Base-by-base conservation (phyloP, 148 eudicot species). In the Gaultheria prostrata region DNA sequence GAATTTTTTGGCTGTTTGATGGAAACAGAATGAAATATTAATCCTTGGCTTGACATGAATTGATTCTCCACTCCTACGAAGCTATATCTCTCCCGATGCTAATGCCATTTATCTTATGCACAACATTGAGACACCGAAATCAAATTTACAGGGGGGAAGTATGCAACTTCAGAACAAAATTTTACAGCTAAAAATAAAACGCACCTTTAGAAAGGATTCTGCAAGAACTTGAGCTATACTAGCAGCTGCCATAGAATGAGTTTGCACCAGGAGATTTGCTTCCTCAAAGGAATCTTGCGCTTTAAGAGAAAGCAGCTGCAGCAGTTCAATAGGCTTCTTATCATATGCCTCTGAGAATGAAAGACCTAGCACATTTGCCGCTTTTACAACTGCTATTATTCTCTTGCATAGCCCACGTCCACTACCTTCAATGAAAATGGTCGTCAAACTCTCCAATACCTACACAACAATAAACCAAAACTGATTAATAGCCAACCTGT, bases 281-380 rank as follows among this genome's bases (percentile, higher is more conserved):
- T 96, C 98, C 63, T 94, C 94, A 79, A 92, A 96, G 46, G 99
- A 96, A 85, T 96, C 99, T 88, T 96, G 99, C 32, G 98, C 99
- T 90, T 94, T 96, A 82, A 96, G 99, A 88, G 99, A 93, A 82
- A 96, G 95, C 89, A 96, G 86, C 87, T 96, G 99, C 82, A 96
- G 85, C 79, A 94, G 87, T 84, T 94, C 98, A 83, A 92, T 87
- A 50, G 99, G 98, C 86, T 92, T 93, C 89, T 93, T 94, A 83
- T 89, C 94, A 89, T 91, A 96, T 82, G 99, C 99, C 91, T 96
- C 98, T 46, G 89, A 82, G 84, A 96, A 96, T 77, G 94, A 84
- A 76, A 94, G 79, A 81, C 91, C 98, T 87, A 96, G 88, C 82
- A 93, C 85, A 84, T 93, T 94, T 84, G 99, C 99, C 88, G 95